Base-by-base conservation (phyloP, 345 rosid species). In the Eucalyptus globulus region DNA sequence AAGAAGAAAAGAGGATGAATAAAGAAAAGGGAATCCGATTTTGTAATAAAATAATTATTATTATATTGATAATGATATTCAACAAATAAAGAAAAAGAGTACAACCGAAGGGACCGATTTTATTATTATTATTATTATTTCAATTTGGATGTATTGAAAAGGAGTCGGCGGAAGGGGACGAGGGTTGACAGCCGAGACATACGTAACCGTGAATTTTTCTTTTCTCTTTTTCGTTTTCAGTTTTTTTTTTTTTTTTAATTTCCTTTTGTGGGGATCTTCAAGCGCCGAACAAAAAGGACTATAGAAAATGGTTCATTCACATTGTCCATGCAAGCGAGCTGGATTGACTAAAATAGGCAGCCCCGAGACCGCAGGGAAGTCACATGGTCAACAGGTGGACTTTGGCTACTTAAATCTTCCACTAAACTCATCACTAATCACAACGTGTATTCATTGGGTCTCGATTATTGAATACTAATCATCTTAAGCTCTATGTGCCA, bases 151-250 rank as follows among this genome's bases (percentile, higher is more conserved):
- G 69, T 26, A 60, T 62, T 62, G 69, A 76, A 88, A 29, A 11
- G 15, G 97, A 92, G 6, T 96, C 97, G 86, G 96, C 27, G 87
- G 91, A 88, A 93, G 27, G 80, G 27, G n/a, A 69, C 31, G 45
- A 26, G 53, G 65, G 49, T 31, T 94, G 95, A 94, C 99, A 95
- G 91, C 88, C 5, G 9, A 86, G 56, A n/a, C 87, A 31, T 51
- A 17, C 65, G 60, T 51, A 15, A 37, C 47, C 83, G 47, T 37
- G 47, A 37, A 37, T 72, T 34, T 16, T 16, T 9, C 29, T 13
- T 86, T 49, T 47, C 19, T 11, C 24, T 9, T 95, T 97, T 92
- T 95, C 94, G 67, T 95, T 96, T 16, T 31, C 50, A 1, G 19
- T 26, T 9, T 15, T 37, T 11, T 40, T 40, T 40, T 40, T 37